Evolutionary conservation across 495 filamentous ascomycete genomes (phyloP).

Genomic region (Xylaria nigripes): DNA sequence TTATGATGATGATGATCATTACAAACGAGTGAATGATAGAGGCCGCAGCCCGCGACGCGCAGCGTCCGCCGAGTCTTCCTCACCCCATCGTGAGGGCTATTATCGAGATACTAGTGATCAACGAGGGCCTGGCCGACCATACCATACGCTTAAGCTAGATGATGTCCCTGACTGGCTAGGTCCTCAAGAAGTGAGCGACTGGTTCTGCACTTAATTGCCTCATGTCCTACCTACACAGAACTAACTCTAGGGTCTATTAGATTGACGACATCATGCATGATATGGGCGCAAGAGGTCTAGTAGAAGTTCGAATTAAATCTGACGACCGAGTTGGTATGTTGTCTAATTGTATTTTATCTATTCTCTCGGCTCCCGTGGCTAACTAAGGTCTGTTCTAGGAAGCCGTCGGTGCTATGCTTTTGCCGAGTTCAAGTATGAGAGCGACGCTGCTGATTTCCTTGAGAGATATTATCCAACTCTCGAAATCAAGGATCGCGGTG

Average conservation of each 20-base stretch:
- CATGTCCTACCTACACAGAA: not conserved
- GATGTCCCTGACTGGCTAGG: slow-evolving; percentile 23
- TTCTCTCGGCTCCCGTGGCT: not conserved
- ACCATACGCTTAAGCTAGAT: slow-evolving; percentile 25
- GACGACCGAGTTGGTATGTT: slow-evolving; percentile 20
- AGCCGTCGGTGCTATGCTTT: slow-evolving; percentile 63
- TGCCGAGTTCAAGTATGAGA: slow-evolving; percentile 53
- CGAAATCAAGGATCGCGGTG: slow-evolving; percentile 38
- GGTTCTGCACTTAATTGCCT: not conserved
- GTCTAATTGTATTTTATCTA: not conserved
- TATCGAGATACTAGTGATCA: slow-evolving; percentile 19
- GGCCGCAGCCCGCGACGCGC: slow-evolving; percentile 17
- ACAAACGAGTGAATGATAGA: slow-evolving; percentile 7
- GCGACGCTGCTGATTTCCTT: slow-evolving; percentile 56
- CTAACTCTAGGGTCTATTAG: slow-evolving; percentile 10
- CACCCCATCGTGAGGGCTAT: slow-evolving; percentile 17
- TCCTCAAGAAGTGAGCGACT: slow-evolving; percentile 16
- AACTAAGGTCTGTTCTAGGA: slow-evolving; percentile 33
- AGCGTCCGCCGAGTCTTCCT: slow-evolving; percentile 18
- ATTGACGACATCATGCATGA: slow-evolving; percentile 21
- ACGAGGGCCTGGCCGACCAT: slow-evolving; percentile 19
- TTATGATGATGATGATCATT: slow-evolving; percentile 14
- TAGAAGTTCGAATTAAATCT: slow-evolving; percentile 25
- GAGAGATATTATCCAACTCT: slow-evolving; percentile 58
- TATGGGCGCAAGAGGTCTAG: slow-evolving; percentile 22